Conservation (phyloP, 371 early-diverging fungal species). For the Mortierella sp. region DNA sequence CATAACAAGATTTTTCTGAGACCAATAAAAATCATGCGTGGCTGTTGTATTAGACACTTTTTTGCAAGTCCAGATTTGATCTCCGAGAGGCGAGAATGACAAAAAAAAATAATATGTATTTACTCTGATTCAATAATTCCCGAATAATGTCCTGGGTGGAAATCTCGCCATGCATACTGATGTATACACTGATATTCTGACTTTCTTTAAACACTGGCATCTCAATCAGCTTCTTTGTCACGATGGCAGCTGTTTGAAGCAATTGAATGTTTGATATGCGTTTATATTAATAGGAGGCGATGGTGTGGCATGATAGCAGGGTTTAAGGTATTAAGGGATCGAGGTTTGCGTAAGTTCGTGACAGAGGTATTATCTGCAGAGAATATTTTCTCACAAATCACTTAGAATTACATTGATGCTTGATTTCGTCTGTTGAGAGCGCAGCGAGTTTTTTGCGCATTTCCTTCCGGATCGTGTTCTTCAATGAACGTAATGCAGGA, state of each 20-base stretch:
- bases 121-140: slow-evolving; percentile 60
- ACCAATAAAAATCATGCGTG: background rate
- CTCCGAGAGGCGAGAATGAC: background rate
- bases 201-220: slow-evolving; percentile 63
- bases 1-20: slow-evolving; percentile 72
- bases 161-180: slow-evolving; percentile 77
- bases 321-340: background rate
- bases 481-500: slow-evolving; percentile 54
- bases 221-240: slow-evolving; percentile 62
- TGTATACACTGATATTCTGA: slow-evolving; percentile 71
- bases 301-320: background rate
- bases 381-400: background rate
- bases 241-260: slow-evolving; percentile 58
- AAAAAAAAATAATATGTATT: slow-evolving; percentile 1
- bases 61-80: too few species aligned
- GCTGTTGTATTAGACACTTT: too few species aligned
- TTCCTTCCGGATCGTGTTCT: slow-evolving; percentile 65
- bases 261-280: background rate
- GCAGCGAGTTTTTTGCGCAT: slow-evolving; percentile 59
- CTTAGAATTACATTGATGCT: slow-evolving; percentile 59
- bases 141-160: slow-evolving; percentile 67
- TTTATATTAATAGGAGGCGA: background rate
- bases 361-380: background rate
- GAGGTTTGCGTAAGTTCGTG: background rate
- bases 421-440: slow-evolving; percentile 53